Percentiles rank a stretch among this genome's conserved stretches.
Evolutionary conservation across 306 rosid species (phyloP).

Genomic region (Rosa persica): DNA sequence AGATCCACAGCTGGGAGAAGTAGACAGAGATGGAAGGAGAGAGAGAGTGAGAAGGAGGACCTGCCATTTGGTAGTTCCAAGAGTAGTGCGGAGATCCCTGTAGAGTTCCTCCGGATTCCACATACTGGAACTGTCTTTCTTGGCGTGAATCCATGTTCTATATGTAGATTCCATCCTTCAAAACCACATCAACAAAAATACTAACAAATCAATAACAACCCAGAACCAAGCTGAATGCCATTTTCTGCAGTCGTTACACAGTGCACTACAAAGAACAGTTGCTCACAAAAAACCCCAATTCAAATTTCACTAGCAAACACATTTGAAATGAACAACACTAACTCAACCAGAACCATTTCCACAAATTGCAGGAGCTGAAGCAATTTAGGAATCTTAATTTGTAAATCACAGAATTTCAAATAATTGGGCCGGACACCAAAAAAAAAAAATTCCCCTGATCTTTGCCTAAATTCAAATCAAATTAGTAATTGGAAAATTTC

Average conservation of each 20-base stretch:
- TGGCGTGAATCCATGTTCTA: constrained; percentile 74
- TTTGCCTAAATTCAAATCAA: background rate
- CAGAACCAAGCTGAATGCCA: background rate
- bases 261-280: background rate
- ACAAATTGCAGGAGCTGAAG: background rate
- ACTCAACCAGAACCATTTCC: background rate
- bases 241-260: background rate
- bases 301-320: background rate
- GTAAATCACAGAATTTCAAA: constrained; percentile 7
- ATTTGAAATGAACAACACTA: background rate
- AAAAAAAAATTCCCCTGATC: background rate
- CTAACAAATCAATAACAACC: constrained; percentile 25
- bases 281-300: background rate
- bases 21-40: background rate
- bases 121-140: constrained; percentile 48
- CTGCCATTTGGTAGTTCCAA: constrained; percentile 99
- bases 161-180: constrained; percentile 87
- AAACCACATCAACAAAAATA: constrained; percentile 10
- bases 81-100: constrained; percentile 78
- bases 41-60: constrained; percentile 32
- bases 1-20: background rate
- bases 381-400: background rate
- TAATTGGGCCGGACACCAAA: background rate
- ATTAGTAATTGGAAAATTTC: background rate
- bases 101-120: constrained; percentile 69